Base-by-base conservation (phyloP, 768 basidiomycete species). In the Suillus luteus region DNA sequence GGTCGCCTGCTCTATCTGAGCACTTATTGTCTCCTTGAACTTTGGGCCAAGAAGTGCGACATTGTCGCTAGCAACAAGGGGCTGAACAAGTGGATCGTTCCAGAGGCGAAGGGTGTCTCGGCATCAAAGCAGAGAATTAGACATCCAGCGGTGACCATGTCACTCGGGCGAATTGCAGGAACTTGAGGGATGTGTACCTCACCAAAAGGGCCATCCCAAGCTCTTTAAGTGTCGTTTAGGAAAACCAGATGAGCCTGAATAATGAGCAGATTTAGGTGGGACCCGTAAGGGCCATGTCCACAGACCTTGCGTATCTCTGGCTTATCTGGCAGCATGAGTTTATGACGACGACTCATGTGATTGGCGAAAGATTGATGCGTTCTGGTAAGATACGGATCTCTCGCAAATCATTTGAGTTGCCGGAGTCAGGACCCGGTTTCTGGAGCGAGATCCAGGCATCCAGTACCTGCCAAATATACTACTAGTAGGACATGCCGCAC, bases 51-150 rank as follows among this genome's bases (percentile, higher is more conserved):
- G 65, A 11, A 71, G 66, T 11, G 64, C 62, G 41, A 65, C 43
- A 0, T 68, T 66, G 41, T 63, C 63, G 2, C 62, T 69, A 49
- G 67, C 64, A 40, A 69, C 49, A 41, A 70, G 59, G 6, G 67
- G 44, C 33, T 67, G 71, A 38, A 79, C 71, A 59, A 64, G 67
- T n/a, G 70, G 71, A 31, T 78, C 70, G 59, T 67, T 74, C 69
- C 72, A 73, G 60, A 79, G 69, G 40, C 4, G 52, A 12, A 69
- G 51, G 27, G 79, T 63, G 43, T 72, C 19, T 75, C 70, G 59
- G 67, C 35, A 63, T 71, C 75, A 10, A 76, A 71, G 15, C 77
- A 79, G 11, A 79, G 70, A 19, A 71, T 65, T 15, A 80, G 70
- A 24, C 72, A 76, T 24, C 76, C 60, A 12, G 79, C 79, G 31